Base-by-base conservation (phyloP, 2,329 filamentous ascomycete species). In the Fusarium scirpi region DNA sequence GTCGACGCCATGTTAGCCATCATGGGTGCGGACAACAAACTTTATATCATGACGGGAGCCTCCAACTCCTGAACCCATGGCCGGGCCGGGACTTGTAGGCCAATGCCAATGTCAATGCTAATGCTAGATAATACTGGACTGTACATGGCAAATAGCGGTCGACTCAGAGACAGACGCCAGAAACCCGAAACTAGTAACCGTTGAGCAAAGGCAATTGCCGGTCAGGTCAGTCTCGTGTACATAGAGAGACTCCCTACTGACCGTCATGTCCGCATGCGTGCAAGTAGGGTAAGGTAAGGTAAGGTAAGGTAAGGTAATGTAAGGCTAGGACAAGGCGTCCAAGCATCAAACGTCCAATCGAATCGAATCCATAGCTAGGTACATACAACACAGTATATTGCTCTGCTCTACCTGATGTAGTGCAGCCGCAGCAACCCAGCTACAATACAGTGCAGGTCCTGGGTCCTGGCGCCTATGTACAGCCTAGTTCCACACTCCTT, bases 91-190 rank as follows among this genome's bases (percentile, higher is more conserved):
- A 63, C 54, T 65, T 67, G 58, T 59, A 74, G 54, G 48, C 54
- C 60, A 48, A 46, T 60, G 44, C 24, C 44, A 44, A 24, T 44
- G 41, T 15, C 15, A 52, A 52, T 52, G 48, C 30, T 34, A 32
- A 30, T 30, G 29, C 34, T 38, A n/a, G 34, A n/a, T 11, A n/a
- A 38, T 38, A 38, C 18, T 38, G 34, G 16, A 38, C 34, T 38
- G 47, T 51, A 34, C 34, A 52, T 38, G 34, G n/a, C 29, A 70
- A 74, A 61, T 69, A 74, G 72, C 72, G 72, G 71, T 74, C 72
- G 71, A 73, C 69, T 70, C 22, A 60, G 45, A 72, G 61, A 72
- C 44, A 72, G 59, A 72, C 63, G 58, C 62, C 71, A 72, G 61
- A 41, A 55, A 54, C 32, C 65, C 62, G 63, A 58, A 48, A 62